phyloP scores from a whole-genome alignment of 352 stramenopile species.

The Pythium phragmiticola region DNA sequence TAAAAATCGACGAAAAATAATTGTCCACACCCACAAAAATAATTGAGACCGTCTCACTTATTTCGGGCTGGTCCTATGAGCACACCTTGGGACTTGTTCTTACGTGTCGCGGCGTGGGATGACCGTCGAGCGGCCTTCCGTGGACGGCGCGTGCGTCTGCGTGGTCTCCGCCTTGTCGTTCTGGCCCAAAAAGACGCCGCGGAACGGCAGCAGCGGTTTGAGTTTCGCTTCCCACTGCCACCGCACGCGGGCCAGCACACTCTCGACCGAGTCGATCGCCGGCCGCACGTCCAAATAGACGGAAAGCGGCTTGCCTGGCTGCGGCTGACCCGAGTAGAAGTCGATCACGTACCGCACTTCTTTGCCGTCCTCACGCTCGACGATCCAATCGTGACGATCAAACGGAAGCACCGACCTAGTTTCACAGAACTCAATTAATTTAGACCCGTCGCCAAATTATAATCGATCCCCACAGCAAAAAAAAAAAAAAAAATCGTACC shows the following conservation, averaged over 20 bases:
- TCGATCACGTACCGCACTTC: slow-evolving; percentile 98
- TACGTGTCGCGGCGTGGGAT: slow-evolving; percentile 24
- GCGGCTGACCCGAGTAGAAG: slow-evolving; percentile 96
- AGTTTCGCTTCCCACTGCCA: slow-evolving; percentile 85
- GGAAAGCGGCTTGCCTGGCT: slow-evolving; percentile 75
- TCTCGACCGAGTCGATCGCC: slow-evolving; percentile 90
- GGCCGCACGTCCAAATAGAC: slow-evolving; percentile 97
- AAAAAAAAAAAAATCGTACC: slow-evolving; percentile 32
- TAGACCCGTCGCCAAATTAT: background rate
- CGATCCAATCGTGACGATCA: slow-evolving; percentile 98
- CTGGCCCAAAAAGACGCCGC: slow-evolving; percentile 44
- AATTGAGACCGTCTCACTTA: slow-evolving; percentile 1
- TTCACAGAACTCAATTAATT: background rate
- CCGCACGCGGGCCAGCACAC: slow-evolving; percentile 68
- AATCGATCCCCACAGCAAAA: slow-evolving; percentile 28
- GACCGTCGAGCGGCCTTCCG: slow-evolving; percentile 33
- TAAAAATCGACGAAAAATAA: background rate
- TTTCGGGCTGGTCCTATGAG: background rate
- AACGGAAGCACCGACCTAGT: slow-evolving; percentile 91
- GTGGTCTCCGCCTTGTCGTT: background rate
- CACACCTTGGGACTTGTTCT: background rate
- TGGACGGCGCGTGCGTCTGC: slow-evolving; percentile 6
- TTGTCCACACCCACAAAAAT: background rate
- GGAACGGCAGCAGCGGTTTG: slow-evolving; percentile 67
- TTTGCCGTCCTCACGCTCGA: slow-evolving; percentile 86